These are phyloP conservation scores for Trypanosomatidae sp. DNA, from an alignment of 208 protist genomes.

Conservation along the genomic window DNA sequence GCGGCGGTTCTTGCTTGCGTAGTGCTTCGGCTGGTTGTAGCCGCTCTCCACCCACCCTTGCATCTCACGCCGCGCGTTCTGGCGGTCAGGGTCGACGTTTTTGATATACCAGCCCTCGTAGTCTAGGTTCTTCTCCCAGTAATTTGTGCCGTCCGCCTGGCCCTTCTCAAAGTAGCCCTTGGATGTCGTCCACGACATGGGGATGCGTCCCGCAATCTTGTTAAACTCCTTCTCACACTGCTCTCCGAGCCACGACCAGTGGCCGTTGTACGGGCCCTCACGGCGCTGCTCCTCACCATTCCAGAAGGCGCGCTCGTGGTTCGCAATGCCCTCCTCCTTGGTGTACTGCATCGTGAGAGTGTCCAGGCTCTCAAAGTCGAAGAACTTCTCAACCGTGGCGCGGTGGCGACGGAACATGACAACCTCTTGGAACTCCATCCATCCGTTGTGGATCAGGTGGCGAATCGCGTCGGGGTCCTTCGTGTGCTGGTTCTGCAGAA, in stretches of 20 bases:
- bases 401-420: conserved; percentile 76
- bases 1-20: conserved; percentile 88
- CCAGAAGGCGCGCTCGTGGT: conserved; percentile 80
- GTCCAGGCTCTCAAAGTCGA: conserved; percentile 75
- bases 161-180: conserved; percentile 89
- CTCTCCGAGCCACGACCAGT: conserved; percentile 89
- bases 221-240: conserved; percentile 82
- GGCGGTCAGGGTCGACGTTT: conserved; percentile 86
- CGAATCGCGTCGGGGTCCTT: conserved; percentile 88
- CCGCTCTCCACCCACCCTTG: conserved; percentile 85
- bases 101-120: conserved; percentile 93
- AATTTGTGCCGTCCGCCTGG: conserved; percentile 86
- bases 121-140: conserved; percentile 91
- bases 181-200: conserved; percentile 75
- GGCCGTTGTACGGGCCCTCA: conserved; percentile 84
- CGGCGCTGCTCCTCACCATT: conserved; percentile 87
- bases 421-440: conserved; percentile 88
- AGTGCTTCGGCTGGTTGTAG: conserved; percentile 90
- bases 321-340: conserved; percentile 74
- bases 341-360: conserved; percentile 70
- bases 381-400: conserved; percentile 84
- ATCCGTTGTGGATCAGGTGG: conserved; percentile 86
- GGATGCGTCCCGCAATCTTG: conserved; percentile 81
- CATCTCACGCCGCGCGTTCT: conserved; percentile 79
- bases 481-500: conserved; percentile 86